Evolutionary conservation across 257 asterid species (phyloP).

Genomic region (Scutellaria barbata): DNA sequence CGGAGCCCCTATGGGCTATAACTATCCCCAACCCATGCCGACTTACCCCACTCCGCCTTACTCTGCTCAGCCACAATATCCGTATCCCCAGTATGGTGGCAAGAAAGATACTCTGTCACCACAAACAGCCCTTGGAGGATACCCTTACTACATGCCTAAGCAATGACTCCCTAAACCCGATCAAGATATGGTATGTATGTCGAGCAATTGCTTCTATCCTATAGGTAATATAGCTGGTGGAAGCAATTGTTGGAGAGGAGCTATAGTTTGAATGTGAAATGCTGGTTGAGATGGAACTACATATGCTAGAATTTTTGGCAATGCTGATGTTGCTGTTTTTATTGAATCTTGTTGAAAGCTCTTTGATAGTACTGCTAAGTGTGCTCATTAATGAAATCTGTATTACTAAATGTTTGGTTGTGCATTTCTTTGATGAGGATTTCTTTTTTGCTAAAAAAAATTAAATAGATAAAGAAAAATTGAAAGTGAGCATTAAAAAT

Average conservation of each 20-base stretch:
- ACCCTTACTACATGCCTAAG: constrained; percentile 74
- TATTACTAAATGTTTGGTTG: neutral
- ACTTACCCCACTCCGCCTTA: constrained; percentile 54
- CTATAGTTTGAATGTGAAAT: neutral
- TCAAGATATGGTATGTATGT: constrained; percentile 27
- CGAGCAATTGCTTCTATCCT: neutral
- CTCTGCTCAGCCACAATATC: constrained; percentile 50
- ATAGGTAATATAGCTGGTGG: constrained; percentile 10
- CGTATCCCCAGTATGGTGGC: constrained; percentile 62
- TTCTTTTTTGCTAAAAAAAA: no score
- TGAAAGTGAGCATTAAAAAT: no score
- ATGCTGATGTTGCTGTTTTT: neutral
- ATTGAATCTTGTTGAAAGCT: no score
- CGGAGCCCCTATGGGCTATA: constrained; percentile 52
- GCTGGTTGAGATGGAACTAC: constrained; percentile 7
- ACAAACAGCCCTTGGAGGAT: constrained; percentile 55
- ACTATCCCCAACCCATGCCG: constrained; percentile 56
- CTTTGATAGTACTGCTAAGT: no score
- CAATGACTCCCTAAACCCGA: constrained; percentile 38
- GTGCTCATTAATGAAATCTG: neutral
- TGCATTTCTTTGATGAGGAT: constrained; percentile 16
- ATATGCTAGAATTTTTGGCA: neutral
- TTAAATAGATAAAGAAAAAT: no score
- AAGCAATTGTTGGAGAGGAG: constrained; percentile 27
- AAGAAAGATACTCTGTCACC: constrained; percentile 52